These are phyloP conservation scores for Hypoxylon sp. DNA, from an alignment of 2,329 filamentous ascomycete species.

Conservation along the genomic window DNA sequence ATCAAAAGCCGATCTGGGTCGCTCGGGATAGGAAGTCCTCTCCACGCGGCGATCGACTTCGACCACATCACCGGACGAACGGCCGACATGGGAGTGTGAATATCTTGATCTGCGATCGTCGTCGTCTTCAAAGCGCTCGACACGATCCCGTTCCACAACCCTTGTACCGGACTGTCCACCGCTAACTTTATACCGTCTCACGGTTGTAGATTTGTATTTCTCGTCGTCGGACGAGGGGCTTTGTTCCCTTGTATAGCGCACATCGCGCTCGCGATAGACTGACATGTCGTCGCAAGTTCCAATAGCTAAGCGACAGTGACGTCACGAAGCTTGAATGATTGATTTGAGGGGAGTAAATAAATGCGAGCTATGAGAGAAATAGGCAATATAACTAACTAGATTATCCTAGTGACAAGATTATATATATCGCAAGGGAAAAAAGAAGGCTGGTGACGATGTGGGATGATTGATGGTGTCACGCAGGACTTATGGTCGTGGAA, in stretches of 20 bases:
- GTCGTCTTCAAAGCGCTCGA: slow-evolving; percentile 50
- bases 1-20: slow-evolving; percentile 67
- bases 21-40: slow-evolving; percentile 62
- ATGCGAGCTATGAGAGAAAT: slow-evolving; percentile 1
- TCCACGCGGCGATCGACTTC: slow-evolving; percentile 58
- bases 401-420: slow-evolving; percentile 16
- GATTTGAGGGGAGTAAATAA: slow-evolving; percentile 10
- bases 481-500: slow-evolving; percentile 35
- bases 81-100: slow-evolving; percentile 49
- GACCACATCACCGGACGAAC: slow-evolving; percentile 43
- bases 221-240: slow-evolving; percentile 52
- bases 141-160: slow-evolving; percentile 48
- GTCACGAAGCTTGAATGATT: slow-evolving; percentile 39
- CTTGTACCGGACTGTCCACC: slow-evolving; percentile 44
- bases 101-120: slow-evolving; percentile 50
- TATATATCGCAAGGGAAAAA: slow-evolving; percentile 33
- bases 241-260: slow-evolving; percentile 53
- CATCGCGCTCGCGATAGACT: slow-evolving; percentile 53
- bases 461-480: slow-evolving; percentile 47
- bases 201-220: slow-evolving; percentile 51
- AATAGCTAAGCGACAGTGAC: slow-evolving; percentile 42
- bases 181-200: slow-evolving; percentile 54
- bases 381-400: slow-evolving; percentile 23
- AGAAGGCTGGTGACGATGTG: slow-evolving; percentile 44
- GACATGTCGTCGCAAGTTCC: slow-evolving; percentile 44